A percentile compares a stretch with the other conserved stretches of the same genome.
Conservation (phyloP, 176 grass and related monocot genomes). For the Phoenix roebelenii region DNA sequence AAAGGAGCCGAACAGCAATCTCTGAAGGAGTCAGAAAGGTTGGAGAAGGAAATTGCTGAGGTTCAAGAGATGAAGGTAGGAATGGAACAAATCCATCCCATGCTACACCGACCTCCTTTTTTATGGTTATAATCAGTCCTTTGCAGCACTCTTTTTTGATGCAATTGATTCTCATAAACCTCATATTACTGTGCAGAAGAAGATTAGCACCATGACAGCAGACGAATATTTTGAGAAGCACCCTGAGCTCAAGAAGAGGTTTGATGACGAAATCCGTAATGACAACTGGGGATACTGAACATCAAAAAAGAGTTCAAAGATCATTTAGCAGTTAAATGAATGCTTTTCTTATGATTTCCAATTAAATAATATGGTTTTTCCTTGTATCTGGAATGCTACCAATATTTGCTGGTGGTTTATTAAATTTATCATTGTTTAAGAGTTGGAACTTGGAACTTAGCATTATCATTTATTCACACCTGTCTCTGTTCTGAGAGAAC, state of each 20-base stretch:
- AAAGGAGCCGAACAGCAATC: constrained; percentile 64
- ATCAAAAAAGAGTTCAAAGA: background rate
- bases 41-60: constrained; percentile 84
- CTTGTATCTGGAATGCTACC: too few relatives aligned
- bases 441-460: too few relatives aligned
- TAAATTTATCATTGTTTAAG: too few relatives aligned
- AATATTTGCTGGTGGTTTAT: too few relatives aligned
- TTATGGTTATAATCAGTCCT: background rate
- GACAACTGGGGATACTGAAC: constrained; percentile 86
- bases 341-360: background rate
- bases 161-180: constrained; percentile 1
- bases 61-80: constrained; percentile 68
- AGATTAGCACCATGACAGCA: constrained; percentile 85
- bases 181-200: constrained; percentile 45
- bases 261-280: constrained; percentile 89
- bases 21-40: constrained; percentile 48
- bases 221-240: constrained; percentile 86
- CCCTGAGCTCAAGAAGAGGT: constrained; percentile 87
- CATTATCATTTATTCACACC: too few relatives aligned
- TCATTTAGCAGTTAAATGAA: constrained; percentile 7
- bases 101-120: background rate
- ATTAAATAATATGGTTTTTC: too few relatives aligned
- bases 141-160: background rate
- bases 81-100: too few relatives aligned
- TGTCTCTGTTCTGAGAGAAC: too few relatives aligned